Base-by-base conservation (phyloP, 768 basidiomycete species). In the Gloeostereum incarnatum region DNA sequence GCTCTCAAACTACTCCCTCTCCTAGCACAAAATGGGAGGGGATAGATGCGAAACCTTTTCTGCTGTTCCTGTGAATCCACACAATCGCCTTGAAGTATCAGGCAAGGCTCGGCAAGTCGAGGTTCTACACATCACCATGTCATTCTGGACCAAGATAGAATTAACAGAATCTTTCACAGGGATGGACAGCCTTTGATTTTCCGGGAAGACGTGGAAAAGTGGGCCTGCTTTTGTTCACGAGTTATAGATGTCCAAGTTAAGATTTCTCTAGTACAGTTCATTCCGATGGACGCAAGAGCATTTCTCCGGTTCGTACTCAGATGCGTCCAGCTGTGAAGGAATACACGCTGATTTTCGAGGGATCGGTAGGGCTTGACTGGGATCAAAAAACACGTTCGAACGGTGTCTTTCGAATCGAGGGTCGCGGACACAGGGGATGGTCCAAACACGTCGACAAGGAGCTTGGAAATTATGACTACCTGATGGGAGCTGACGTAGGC, bases 141-240 rank as follows among this genome's bases (percentile, higher is more conserved):
- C n/a, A n/a, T n/a, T n/a, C n/a, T 11, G n/a, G 14, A 22, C 16
- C 17, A 9, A 10, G 10, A 6, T 18, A n/a, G 29, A 6, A 9
- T 36, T 32, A 10, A 27, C 40, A 36, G 21, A 44, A 40, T 41
- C 40, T 16, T 7, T 41, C 10, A 6, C 32, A 88, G 87, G 83
- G 72, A 1, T 89, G 87, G 86, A 89, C 88, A n/a, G 75, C 67
- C 0, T 97, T 86, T 54, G 76, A 85, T 44, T 94, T 88, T 54
- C 64, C 75, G n/a, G 85, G 80, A 29, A 66, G 92, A 57, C 71
- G 65, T 13, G 71, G 73, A 25, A 81, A 86, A 63, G 86, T 87
- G 51, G 42, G 23, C 27, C 11, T 18, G 16, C 23, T 26, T 11
- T 27, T 43, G 53, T 49, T 5, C 6, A 22, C 8, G 26, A 5